phyloP scores from a whole-genome alignment of 352 stramenopile genomes.

The Phytophthora melonis region DNA sequence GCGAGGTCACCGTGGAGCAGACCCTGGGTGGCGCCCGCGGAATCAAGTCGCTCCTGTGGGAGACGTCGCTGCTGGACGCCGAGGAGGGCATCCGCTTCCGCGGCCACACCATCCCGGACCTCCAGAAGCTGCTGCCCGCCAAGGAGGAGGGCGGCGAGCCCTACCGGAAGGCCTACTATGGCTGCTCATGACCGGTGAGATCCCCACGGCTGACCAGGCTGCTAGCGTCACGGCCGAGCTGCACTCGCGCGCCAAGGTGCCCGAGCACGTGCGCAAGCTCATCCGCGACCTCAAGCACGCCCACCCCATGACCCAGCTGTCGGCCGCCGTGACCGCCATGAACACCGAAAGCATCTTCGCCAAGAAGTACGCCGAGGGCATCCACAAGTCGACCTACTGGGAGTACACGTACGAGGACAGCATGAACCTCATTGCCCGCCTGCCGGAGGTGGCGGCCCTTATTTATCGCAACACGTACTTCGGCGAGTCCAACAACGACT shows the following conservation, averaged over 20 bases:
- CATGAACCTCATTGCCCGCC: slow-evolving; percentile 97
- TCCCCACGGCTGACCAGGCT: slow-evolving; percentile 97
- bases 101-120: slow-evolving; percentile 98
- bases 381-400: slow-evolving; percentile 99
- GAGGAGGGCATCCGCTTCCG: slow-evolving; percentile 99
- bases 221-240: slow-evolving; percentile 96
- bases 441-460: slow-evolving; percentile 97
- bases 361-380: slow-evolving; percentile 96
- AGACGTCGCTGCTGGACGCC: slow-evolving; percentile 96
- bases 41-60: slow-evolving; percentile 99
- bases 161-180: slow-evolving; percentile 97
- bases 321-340: slow-evolving; percentile 93
- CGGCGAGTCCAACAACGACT: slow-evolving; percentile 93
- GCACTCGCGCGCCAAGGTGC: slow-evolving; percentile 94
- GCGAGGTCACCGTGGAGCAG: slow-evolving; percentile 97
- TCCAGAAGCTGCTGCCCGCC: slow-evolving; percentile 95
- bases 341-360: slow-evolving; percentile 97
- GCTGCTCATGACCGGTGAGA: slow-evolving; percentile 97
- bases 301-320: slow-evolving; percentile 99
- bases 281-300: slow-evolving; percentile 97
- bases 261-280: slow-evolving; percentile 95
- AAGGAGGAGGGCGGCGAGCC: slow-evolving; percentile 94
- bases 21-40: slow-evolving; percentile 96
- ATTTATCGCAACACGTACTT: slow-evolving; percentile 99
- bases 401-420: slow-evolving; percentile 98